A percentile compares a stretch with the other conserved stretches of the same genome.
phyloP scores from a whole-genome alignment of 2,329 filamentous ascomycete genomes.

The Phoma sp. region DNA sequence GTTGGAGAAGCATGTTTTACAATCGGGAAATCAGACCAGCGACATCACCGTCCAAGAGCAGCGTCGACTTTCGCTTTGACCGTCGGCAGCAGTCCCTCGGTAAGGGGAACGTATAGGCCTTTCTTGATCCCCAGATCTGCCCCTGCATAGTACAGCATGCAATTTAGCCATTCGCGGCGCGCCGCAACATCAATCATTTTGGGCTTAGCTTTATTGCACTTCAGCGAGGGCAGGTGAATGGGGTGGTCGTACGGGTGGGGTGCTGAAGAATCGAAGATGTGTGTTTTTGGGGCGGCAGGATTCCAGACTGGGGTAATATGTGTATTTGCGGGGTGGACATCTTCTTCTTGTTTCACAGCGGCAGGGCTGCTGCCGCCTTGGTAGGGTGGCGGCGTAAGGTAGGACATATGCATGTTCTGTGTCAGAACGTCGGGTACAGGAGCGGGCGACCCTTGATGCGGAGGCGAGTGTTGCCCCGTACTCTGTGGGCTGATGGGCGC shows the following conservation, averaged over 20 bases:
- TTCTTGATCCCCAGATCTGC: conserved; percentile 37
- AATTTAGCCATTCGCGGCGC: conserved; percentile 35
- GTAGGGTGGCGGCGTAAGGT: neutral
- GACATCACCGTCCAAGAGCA: conserved; percentile 12
- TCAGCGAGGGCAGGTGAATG: conserved; percentile 7
- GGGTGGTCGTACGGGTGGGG: conserved; percentile 29
- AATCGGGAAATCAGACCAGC: neutral
- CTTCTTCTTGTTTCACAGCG: neutral
- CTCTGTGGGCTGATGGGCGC: conserved; percentile 7
- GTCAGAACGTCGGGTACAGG: conserved; percentile 4
- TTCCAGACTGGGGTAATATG: neutral
- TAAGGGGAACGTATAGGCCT: conserved; percentile 30
- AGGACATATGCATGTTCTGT: conserved; percentile 4
- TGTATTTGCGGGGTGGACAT: neutral
- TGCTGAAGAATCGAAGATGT: conserved; percentile 30
- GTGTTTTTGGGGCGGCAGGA: conserved; percentile 4
- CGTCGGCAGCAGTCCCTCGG: conserved; percentile 23
- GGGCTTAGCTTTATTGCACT: conserved; percentile 15
- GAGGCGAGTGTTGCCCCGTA: conserved; percentile 2
- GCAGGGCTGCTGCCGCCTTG: neutral
- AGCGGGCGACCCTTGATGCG: neutral
- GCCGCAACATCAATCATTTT: conserved; percentile 29
- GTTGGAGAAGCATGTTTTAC: too few relatives aligned
- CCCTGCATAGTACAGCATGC: conserved; percentile 32
- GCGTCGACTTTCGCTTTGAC: conserved; percentile 26